Evolutionary conservation across 129 eudicot species (phyloP).

Genomic region (Saussurea involucrata): DNA sequence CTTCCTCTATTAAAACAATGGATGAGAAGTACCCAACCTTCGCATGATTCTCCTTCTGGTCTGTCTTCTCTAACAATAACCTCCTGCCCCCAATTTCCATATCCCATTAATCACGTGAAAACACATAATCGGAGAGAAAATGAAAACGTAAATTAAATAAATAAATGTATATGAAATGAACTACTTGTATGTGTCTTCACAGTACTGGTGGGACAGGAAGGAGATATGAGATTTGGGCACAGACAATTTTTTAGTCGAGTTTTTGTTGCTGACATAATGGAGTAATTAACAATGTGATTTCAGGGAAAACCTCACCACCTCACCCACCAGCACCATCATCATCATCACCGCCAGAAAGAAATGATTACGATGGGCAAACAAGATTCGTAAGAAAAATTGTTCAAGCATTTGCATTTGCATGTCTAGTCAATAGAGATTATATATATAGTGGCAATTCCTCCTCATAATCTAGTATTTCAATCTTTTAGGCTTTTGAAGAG

Average conservation of each 20-base stretch:
- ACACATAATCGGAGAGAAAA: no score
- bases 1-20: slow-evolving; percentile 55
- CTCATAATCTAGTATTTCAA: slow-evolving; percentile 15
- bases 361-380: slow-evolving; percentile 36
- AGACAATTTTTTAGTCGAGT: not conserved
- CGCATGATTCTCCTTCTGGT: slow-evolving; percentile 88
- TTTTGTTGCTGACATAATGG: not conserved
- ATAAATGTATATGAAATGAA: no score
- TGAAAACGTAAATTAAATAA: no score
- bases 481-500: slow-evolving; percentile 53
- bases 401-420: not conserved
- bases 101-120: no score
- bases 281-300: slow-evolving; percentile 4
- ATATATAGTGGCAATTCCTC: slow-evolving; percentile 7
- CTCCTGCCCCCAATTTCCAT: no score
- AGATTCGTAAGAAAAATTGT: slow-evolving; percentile 43
- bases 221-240: no score
- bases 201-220: no score
- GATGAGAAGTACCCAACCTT: slow-evolving; percentile 56
- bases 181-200: no score
- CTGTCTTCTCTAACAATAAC: slow-evolving; percentile 7
- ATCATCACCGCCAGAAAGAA: slow-evolving; percentile 43
- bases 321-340: slow-evolving; percentile 75
- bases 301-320: slow-evolving; percentile 55
- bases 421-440: not conserved